Conservation (phyloP, 768 basidiomycete species). For the Trametes cinnabarina region DNA sequence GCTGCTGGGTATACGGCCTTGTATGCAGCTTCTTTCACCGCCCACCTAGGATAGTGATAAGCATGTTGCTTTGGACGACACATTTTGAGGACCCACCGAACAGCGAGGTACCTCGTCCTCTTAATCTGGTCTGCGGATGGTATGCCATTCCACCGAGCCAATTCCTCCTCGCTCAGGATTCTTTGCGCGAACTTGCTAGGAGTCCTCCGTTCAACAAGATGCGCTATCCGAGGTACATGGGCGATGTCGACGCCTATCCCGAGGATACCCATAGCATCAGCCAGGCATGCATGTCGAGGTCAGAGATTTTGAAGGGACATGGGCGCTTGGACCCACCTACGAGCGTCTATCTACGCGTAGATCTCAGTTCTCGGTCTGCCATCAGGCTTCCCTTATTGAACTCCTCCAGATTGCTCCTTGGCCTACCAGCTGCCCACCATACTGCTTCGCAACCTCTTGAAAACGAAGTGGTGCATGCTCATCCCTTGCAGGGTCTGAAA, state of each 20-base stretch:
- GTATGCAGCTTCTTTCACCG: conserved; percentile 83
- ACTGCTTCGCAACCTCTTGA: too few relatives aligned
- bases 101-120: conserved; percentile 57
- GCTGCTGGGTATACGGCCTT: conserved; percentile 72
- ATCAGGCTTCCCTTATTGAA: neutral
- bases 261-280: conserved; percentile 51
- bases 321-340: neutral
- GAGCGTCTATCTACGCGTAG: neutral
- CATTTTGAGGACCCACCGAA: conserved; percentile 50
- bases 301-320: neutral
- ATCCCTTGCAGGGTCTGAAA: too few relatives aligned
- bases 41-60: conserved; percentile 52
- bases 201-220: conserved; percentile 50
- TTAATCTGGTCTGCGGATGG: conserved; percentile 23
- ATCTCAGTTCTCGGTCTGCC: conserved; percentile 2
- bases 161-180: conserved; percentile 56
- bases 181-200: conserved; percentile 50
- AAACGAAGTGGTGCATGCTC: too few relatives aligned
- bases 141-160: conserved; percentile 40
- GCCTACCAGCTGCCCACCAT: too few relatives aligned
- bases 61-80: neutral
- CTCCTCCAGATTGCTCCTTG: too few relatives aligned
- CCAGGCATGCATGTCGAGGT: neutral
- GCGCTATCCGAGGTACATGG: conserved; percentile 60
- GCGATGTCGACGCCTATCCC: conserved; percentile 50